These are phyloP conservation scores for Monilinia fructigena DNA, from an alignment of 2,329 filamentous ascomycete genomes.

Conservation along the genomic window DNA sequence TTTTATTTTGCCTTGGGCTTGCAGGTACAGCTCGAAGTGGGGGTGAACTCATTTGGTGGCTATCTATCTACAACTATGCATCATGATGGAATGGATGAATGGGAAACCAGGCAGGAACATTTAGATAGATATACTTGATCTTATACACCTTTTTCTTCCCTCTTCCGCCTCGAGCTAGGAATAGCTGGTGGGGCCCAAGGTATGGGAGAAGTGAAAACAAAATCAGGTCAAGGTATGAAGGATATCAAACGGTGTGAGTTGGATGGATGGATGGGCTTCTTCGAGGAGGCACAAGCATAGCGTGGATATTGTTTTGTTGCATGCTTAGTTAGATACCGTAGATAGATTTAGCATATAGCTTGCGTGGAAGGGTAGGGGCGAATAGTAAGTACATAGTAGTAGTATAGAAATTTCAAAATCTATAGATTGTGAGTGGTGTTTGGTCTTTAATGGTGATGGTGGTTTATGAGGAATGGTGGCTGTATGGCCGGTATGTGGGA, in stretches of 20 bases:
- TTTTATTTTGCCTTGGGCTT: slow-evolving; percentile 8
- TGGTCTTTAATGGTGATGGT: background rate
- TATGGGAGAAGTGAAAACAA: background rate
- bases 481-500: no score
- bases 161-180: background rate
- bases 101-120: slow-evolving; percentile 5
- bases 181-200: background rate
- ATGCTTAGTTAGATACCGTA: slow-evolving; percentile 15
- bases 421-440: background rate
- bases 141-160: background rate
- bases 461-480: no score
- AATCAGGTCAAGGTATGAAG: background rate
- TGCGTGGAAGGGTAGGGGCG: background rate
- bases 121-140: slow-evolving; percentile 24
- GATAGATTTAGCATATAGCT: slow-evolving; percentile 12
- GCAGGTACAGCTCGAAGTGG: slow-evolving; percentile 4
- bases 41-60: background rate
- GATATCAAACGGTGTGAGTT: background rate
- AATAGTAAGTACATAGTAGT: slow-evolving; percentile 1
- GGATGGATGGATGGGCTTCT: background rate
- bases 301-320: slow-evolving; percentile 2
- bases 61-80: slow-evolving; percentile 5
- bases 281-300: slow-evolving; percentile 2
- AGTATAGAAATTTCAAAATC: background rate
- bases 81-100: slow-evolving; percentile 3